A percentile compares a stretch with the other conserved stretches of the same genome.
These are phyloP conservation scores for Trametes maxima DNA, from an alignment of 768 basidiomycete species.

Conservation along the genomic window DNA sequence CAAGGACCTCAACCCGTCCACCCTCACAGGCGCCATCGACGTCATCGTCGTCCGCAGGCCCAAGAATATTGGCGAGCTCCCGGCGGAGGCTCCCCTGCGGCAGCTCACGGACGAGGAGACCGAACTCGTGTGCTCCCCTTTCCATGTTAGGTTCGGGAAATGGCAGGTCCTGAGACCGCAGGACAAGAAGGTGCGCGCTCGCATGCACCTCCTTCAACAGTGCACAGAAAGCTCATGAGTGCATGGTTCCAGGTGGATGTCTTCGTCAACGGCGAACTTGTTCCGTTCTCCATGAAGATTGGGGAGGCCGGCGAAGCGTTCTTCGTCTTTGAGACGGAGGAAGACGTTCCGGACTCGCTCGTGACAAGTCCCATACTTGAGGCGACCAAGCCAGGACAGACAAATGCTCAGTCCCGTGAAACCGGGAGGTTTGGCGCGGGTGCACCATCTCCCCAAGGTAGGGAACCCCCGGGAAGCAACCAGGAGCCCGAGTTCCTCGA, in stretches of 20 bases:
- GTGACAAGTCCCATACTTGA: conserved; percentile 90
- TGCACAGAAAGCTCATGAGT: neutral
- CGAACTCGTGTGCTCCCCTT: conserved; percentile 89
- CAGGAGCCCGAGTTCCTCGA: conserved; percentile 85
- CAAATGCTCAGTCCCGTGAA: conserved; percentile 31
- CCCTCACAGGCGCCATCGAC: conserved; percentile 97
- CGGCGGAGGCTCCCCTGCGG: neutral
- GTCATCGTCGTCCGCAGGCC: conserved; percentile 91
- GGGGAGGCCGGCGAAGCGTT: conserved; percentile 99
- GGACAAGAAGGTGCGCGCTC: conserved; percentile 78
- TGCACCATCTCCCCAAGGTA: conserved; percentile 28
- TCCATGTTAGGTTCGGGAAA: conserved; percentile 98
- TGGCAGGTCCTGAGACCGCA: conserved; percentile 91
- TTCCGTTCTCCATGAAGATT: conserved; percentile 98
- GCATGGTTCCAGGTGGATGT: conserved; percentile 75
- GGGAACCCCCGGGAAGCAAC: conserved; percentile 33
- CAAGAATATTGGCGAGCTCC: conserved; percentile 20
- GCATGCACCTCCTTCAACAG: neutral
- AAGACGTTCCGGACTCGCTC: conserved; percentile 89
- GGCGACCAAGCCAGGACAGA: conserved; percentile 50
- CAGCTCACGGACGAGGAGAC: conserved; percentile 43
- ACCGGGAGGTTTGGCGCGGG: conserved; percentile 43
- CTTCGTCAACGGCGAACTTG: conserved; percentile 79
- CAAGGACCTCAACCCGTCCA: conserved; percentile 92
- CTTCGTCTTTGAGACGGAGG: conserved; percentile 97